A percentile compares a stretch with the other conserved stretches of the same genome.
Evolutionary conservation across 495 filamentous ascomycete genomes (phyloP).

Genomic region (Penicillium samsonianum): DNA sequence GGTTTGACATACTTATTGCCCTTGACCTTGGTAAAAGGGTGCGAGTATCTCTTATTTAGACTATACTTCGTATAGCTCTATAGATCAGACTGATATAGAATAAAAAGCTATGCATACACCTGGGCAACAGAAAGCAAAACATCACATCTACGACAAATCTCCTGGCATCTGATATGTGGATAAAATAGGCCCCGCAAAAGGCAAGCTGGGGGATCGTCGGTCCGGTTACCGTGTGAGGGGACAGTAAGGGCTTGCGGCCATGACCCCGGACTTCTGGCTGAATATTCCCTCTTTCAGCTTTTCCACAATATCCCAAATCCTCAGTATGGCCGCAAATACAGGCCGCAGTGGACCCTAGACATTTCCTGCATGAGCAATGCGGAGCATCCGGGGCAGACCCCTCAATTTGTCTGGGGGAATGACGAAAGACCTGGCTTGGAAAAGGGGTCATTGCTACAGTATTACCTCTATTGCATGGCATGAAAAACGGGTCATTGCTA

Average conservation of each 20-base stretch:
- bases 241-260: background rate
- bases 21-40: background rate
- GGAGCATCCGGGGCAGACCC: slow-evolving; percentile 10
- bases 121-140: background rate
- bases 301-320: background rate
- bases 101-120: too few species aligned
- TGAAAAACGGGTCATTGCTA: background rate
- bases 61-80: background rate
- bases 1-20: background rate
- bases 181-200: slow-evolving; percentile 28
- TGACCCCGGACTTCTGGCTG: background rate
- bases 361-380: slow-evolving; percentile 1
- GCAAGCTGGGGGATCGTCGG: slow-evolving; percentile 22
- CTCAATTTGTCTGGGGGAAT: slow-evolving; percentile 14
- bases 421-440: slow-evolving; percentile 3
- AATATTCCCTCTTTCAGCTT: background rate
- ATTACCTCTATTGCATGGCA: slow-evolving; percentile 7
- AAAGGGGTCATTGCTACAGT: background rate
- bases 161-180: slow-evolving; percentile 30
- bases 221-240: slow-evolving; percentile 16
- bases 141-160: background rate
- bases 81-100: background rate
- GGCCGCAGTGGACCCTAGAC: background rate
- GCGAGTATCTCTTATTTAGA: too few species aligned
- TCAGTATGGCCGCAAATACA: background rate